Percentiles rank a stretch among this genome's conserved stretches.
phyloP scores from a whole-genome alignment of 1,139 yeast genomes.

The Debaryomycetaceae sp. region DNA sequence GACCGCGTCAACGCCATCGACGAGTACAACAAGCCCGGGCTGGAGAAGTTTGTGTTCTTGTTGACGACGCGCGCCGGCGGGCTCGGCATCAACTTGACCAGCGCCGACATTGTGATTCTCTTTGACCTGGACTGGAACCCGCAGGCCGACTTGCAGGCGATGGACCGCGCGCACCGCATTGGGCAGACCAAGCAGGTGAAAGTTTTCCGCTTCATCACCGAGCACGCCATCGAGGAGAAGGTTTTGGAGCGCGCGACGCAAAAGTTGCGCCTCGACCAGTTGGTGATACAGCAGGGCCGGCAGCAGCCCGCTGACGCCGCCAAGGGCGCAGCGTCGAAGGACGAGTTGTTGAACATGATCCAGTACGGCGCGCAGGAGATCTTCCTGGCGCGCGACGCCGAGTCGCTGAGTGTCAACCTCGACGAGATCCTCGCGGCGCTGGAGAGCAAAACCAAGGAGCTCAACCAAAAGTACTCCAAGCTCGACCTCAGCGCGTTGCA shows the following conservation, averaged over 20 bases:
- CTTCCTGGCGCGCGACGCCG: slow-evolving; percentile 16
- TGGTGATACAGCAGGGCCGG: slow-evolving; percentile 94
- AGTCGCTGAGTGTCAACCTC: slow-evolving; percentile 48
- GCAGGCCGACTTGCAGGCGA: slow-evolving; percentile 96
- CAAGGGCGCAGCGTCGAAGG: slow-evolving; percentile 48
- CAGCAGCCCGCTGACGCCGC: slow-evolving; percentile 35
- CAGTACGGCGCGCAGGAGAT: slow-evolving; percentile 77
- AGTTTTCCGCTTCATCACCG: slow-evolving; percentile 89
- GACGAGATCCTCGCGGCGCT: slow-evolving; percentile 59
- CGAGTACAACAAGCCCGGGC: slow-evolving; percentile 79
- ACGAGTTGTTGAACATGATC: slow-evolving; percentile 88
- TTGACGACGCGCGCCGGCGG: slow-evolving; percentile 99
- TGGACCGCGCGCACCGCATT: slow-evolving; percentile 98
- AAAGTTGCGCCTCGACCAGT: slow-evolving; percentile 84
- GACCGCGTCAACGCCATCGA: slow-evolving; percentile 92
- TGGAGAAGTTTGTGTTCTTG: slow-evolving; percentile 78
- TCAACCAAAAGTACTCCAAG: slow-evolving; percentile 60
- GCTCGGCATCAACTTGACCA: slow-evolving; percentile 86
- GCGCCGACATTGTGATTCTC: slow-evolving; percentile 86
- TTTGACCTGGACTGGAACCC: slow-evolving; percentile 99
- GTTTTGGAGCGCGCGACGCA: slow-evolving; percentile 96
- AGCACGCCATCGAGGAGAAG: slow-evolving; percentile 94
- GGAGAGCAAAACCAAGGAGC: slow-evolving; percentile 57
- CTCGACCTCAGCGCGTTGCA: slow-evolving; percentile 74
- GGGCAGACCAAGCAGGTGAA: slow-evolving; percentile 96